Base-by-base conservation (phyloP, 148 eudicot species). In the Polygonum aviculare region DNA sequence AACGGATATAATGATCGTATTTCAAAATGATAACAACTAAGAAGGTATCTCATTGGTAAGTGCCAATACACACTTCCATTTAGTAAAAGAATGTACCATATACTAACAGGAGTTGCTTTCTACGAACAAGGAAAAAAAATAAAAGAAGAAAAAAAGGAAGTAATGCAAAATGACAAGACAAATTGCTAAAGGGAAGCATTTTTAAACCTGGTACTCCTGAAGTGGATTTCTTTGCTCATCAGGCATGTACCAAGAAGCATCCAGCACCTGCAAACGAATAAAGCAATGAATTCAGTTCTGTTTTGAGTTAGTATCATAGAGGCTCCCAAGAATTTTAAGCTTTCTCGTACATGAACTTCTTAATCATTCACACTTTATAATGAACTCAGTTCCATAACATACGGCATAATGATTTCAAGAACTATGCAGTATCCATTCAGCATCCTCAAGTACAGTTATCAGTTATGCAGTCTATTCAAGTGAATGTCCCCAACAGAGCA, bases 181-280 rank as follows among this genome's bases (percentile, higher is more conserved):
- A 33, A 65, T 35, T 0, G 36, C n/a, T 33, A 31, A 2, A 10
- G 6, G 70, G 2, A 12, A 8, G 36, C 6, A 21, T 21, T 44
- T 38, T 41, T 14, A 73, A 80, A 75, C 98, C 97, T 92, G 97
- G 79, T 95, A 95, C 75, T 95, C 98, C 78, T 92, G 97, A 78
- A 92, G 82, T 59, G 98, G 97, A 81, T 95, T 92, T 78, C 97
- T 87, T 79, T 90, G 92, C 78, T 95, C 98, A 84, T 90, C 82
- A 49, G 97, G 98, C 98, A 95, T 92, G 86, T 95, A 95, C 97
- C 98, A 95, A 75, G 98, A 95, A 45, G 96, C 97, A 85, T 95
- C 98, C 85, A 95, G 73, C 77, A 95, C 97, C 98, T 95, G 80
- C 79, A 81, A 79, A 80, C 47, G 9, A 60, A 72, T n/a, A 51